Evolutionary conservation across 176 grass and related monocot species (phyloP).

Genomic region (Aegilops sharonensis): DNA sequence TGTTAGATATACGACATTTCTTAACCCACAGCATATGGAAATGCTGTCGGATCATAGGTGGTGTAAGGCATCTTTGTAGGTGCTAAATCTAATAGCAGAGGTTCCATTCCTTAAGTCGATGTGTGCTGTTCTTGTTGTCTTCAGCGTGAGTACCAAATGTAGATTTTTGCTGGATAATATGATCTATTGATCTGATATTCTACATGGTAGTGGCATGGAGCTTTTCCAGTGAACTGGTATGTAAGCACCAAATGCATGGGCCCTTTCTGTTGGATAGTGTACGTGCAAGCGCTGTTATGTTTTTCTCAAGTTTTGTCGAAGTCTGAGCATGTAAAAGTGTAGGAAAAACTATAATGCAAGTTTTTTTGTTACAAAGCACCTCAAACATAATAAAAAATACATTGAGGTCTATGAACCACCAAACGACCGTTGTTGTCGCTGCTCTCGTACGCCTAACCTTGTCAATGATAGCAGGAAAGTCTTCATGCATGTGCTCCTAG

Average conservation of each 20-base stretch:
- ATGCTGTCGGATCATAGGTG: slow-evolving; percentile 12
- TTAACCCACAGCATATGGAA: slow-evolving; percentile 20
- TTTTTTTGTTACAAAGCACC: too few relatives aligned
- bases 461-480: too few relatives aligned
- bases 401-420: too few relatives aligned
- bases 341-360: too few relatives aligned
- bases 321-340: background rate
- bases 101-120: background rate
- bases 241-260: background rate
- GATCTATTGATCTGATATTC: background rate
- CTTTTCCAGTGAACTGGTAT: background rate
- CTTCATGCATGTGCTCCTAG: too few relatives aligned
- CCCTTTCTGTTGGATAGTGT: background rate
- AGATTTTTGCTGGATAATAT: background rate
- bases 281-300: background rate
- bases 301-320: background rate
- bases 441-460: too few relatives aligned
- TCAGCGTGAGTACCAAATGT: background rate
- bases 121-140: background rate
- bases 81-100: slow-evolving; percentile 19
- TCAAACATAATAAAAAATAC: too few relatives aligned
- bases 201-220: background rate
- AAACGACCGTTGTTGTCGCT: too few relatives aligned
- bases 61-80: slow-evolving; percentile 36
- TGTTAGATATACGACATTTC: slow-evolving; percentile 25